Conservation (phyloP, 371 early-diverging fungal genomes). For the Rhizopus delemar region DNA sequence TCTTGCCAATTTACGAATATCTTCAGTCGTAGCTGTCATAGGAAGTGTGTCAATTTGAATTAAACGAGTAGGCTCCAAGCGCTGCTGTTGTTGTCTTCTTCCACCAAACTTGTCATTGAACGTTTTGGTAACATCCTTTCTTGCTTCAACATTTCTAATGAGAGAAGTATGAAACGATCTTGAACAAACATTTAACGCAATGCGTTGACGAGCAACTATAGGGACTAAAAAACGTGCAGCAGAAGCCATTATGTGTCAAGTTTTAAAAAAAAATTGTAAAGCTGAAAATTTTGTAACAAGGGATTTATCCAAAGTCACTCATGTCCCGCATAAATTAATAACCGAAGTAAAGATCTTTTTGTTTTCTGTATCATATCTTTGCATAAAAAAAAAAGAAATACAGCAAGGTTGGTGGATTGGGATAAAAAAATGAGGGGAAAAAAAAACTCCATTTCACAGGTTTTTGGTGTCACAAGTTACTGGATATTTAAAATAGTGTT, state of each 20-base stretch:
- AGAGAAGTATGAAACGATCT: background rate
- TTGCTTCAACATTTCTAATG: background rate
- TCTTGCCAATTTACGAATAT: constrained; percentile 47
- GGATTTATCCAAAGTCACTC: background rate
- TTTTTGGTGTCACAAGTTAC: no score
- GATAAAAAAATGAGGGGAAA: background rate
- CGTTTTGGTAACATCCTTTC: background rate
- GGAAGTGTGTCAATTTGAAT: constrained; percentile 40
- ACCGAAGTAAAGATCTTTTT: background rate
- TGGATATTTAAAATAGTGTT: background rate
- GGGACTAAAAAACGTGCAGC: background rate
- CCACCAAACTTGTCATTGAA: background rate
- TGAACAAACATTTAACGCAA: background rate
- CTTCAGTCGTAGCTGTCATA: constrained; percentile 42
- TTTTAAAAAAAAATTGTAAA: no score
- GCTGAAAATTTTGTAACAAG: background rate
- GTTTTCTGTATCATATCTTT: no score
- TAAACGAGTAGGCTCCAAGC: constrained; percentile 29
- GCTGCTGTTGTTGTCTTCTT: background rate
- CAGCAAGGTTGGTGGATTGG: background rate
- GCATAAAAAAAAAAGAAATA: no score
- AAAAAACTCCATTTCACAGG: no score
- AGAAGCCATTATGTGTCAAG: background rate
- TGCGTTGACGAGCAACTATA: background rate
- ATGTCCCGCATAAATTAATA: background rate